Percentiles rank a stretch among this genome's conserved stretches.
Evolutionary conservation across 768 basidiomycete species (phyloP).

Genomic region (Podaxis sp.): DNA sequence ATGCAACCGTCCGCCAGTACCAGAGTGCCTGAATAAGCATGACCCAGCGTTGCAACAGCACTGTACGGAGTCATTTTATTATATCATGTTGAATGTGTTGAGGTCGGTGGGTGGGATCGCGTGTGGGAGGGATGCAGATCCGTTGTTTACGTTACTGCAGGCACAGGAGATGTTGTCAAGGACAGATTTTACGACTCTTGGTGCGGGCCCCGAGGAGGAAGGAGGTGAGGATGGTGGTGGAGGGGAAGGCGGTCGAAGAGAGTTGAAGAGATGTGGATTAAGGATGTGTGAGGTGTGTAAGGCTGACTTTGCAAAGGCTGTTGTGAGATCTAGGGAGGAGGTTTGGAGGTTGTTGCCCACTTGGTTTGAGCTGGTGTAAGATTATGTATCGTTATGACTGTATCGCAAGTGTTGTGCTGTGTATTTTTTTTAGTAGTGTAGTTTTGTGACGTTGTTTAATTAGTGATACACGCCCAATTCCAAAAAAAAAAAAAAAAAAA

Average conservation of each 20-base stretch:
- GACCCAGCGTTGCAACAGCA: conserved; percentile 27
- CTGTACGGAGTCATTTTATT: conserved; percentile 72
- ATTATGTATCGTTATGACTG: background rate
- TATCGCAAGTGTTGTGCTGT: background rate
- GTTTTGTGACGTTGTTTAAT: background rate
- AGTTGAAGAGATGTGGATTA: conserved; percentile 24
- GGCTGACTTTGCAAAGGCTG: conserved; percentile 45
- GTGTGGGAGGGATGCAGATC: conserved; percentile 69
- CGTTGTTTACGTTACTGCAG: conserved; percentile 64
- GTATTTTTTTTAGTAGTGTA: background rate
- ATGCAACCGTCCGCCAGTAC: conserved; percentile 40
- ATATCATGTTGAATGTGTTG: conserved; percentile 68
- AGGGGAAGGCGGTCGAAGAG: conserved; percentile 28
- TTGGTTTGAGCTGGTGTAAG: conserved; percentile 52
- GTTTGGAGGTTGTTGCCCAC: conserved; percentile 57
- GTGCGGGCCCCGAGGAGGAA: conserved; percentile 31
- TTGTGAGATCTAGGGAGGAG: conserved; percentile 46
- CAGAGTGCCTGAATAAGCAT: conserved; percentile 39
- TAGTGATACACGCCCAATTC: background rate
- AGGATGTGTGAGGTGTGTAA: conserved; percentile 28
- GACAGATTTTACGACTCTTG: conserved; percentile 64
- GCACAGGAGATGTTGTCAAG: conserved; percentile 68
- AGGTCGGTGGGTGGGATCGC: conserved; percentile 70
- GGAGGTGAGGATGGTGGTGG: background rate
- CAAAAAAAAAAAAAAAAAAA: too few relatives aligned